These are phyloP conservation scores for Saccharomycopsis crataegensis DNA, from an alignment of 1,139 yeast species.

Conservation along the genomic window DNA sequence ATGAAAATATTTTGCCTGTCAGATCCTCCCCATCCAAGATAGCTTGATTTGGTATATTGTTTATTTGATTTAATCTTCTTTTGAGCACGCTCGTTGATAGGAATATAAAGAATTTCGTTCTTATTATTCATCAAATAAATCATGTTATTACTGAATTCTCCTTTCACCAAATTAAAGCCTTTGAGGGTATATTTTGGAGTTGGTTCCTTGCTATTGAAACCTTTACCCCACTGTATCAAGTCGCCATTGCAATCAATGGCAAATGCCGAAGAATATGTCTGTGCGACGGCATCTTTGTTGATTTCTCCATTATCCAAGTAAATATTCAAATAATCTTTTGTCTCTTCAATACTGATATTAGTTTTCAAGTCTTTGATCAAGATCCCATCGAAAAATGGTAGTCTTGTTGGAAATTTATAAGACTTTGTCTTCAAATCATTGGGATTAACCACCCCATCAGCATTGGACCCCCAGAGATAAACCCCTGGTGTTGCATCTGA, in stretches of 20 bases:
- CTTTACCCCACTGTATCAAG: slow-evolving; percentile 59
- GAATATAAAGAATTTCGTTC: slow-evolving; percentile 47
- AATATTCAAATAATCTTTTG: slow-evolving; percentile 16
- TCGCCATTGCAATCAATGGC: slow-evolving; percentile 68
- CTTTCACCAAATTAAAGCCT: slow-evolving; percentile 40
- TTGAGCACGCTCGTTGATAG: slow-evolving; percentile 29
- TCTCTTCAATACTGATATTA: slow-evolving; percentile 20
- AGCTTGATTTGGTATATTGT: not conserved
- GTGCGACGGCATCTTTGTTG: not conserved
- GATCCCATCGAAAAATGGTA: slow-evolving; percentile 57
- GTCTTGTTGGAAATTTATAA: slow-evolving; percentile 49
- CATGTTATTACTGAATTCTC: slow-evolving; percentile 44
- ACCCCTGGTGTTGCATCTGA: slow-evolving; percentile 38
- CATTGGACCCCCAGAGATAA: slow-evolving; percentile 45
- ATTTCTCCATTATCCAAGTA: slow-evolving; percentile 10
- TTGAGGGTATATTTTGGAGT: slow-evolving; percentile 26
- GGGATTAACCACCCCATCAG: slow-evolving; percentile 34
- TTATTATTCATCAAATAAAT: slow-evolving; percentile 52
- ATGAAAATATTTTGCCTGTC: not conserved
- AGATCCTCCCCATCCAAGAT: not conserved
- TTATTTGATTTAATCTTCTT: not conserved
- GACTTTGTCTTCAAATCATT: slow-evolving; percentile 28
- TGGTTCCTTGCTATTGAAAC: slow-evolving; percentile 24
- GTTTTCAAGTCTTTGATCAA: slow-evolving; percentile 52
- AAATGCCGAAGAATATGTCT: slow-evolving; percentile 37